Evolutionary conservation across 129 eudicot genomes (phyloP).

Genomic region (Artemisia tridentata): DNA sequence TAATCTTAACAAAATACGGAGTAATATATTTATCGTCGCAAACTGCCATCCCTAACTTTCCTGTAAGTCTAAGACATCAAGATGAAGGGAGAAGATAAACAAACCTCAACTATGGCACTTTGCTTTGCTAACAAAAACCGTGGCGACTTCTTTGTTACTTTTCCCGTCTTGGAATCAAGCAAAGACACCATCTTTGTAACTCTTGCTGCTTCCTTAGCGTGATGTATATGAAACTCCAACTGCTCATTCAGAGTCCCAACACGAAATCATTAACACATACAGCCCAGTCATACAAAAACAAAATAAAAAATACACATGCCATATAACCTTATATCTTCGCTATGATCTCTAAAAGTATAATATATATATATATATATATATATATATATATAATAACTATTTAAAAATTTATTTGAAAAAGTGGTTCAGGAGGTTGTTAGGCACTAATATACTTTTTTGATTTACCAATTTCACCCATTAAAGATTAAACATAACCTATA

Average conservation of each 20-base stretch:
- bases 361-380: no score
- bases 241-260: constrained; percentile 32
- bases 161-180: constrained; percentile 94
- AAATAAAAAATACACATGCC: background rate
- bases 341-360: background rate
- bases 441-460: background rate
- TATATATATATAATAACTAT: no score
- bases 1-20: no score
- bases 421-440: background rate
- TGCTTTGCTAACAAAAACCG: constrained; percentile 82
- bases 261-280: constrained; percentile 6
- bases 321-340: background rate
- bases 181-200: constrained; percentile 71
- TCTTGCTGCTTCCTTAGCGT: constrained; percentile 78
- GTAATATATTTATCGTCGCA: no score
- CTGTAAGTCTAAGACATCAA: no score
- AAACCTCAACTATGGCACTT: constrained; percentile 86
- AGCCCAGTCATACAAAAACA: background rate
- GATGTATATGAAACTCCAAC: constrained; percentile 94
- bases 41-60: no score
- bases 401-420: no score
- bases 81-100: constrained; percentile 10
- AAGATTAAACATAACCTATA: background rate
- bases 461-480: background rate
- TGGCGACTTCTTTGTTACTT: constrained; percentile 83